Conservation (phyloP, 2,329 filamentous ascomycete genomes). For the Hymenotorrendiella dingleyae region DNA sequence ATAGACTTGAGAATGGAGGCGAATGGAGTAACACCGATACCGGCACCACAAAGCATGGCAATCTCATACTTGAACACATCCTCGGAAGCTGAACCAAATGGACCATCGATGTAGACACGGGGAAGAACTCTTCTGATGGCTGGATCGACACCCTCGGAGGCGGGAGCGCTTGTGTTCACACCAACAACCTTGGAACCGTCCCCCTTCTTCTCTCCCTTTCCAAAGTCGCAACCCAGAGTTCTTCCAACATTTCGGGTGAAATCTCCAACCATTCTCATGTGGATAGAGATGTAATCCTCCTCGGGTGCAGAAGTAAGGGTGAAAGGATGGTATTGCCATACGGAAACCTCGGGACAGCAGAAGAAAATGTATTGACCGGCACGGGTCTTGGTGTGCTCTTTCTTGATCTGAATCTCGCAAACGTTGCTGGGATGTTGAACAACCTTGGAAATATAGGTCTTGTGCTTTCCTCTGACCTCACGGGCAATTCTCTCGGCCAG, state of each 20-base stretch:
- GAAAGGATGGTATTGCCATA: conserved; percentile 88
- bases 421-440: conserved; percentile 86
- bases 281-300: conserved; percentile 84
- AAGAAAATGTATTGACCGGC: conserved; percentile 87
- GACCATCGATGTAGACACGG: conserved; percentile 76
- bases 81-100: conserved; percentile 80
- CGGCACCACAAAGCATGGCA: conserved; percentile 71
- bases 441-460: conserved; percentile 83
- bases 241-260: conserved; percentile 68
- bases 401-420: conserved; percentile 88
- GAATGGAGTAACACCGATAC: conserved; percentile 82
- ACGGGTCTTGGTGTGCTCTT: conserved; percentile 74
- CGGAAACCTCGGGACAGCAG: conserved; percentile 77
- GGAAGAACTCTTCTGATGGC: conserved; percentile 68
- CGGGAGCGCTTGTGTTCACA: conserved; percentile 50
- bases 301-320: conserved; percentile 82
- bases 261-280: conserved; percentile 77
- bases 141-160: conserved; percentile 54
- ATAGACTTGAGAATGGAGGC: conserved; percentile 85
- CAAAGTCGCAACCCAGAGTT: conserved; percentile 70
- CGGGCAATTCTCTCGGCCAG: conserved; percentile 72
- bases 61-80: conserved; percentile 88
- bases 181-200: conserved; percentile 63
- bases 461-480: conserved; percentile 73
- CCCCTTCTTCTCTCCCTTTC: conserved; percentile 41